These are phyloP conservation scores for Solanum gandarillasii DNA, from an alignment of 257 asterid species.

Conservation along the genomic window DNA sequence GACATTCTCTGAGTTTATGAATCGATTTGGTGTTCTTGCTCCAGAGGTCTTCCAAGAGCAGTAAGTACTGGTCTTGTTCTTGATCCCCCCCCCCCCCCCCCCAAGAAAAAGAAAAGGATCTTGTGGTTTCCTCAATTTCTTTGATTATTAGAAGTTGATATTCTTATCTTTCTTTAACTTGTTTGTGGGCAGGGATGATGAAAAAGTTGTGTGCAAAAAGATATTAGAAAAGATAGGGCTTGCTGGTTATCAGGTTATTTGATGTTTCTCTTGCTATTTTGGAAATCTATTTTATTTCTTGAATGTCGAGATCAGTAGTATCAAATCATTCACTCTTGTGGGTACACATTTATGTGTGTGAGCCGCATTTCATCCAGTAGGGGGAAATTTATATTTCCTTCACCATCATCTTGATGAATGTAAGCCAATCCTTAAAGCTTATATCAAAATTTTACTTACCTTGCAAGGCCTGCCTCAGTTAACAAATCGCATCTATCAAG, in stretches of 20 bases:
- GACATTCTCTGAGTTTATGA: no score
- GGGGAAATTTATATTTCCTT: background rate
- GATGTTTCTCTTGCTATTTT: background rate
- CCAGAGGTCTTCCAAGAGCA: no score
- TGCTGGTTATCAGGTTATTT: slow-evolving; percentile 84
- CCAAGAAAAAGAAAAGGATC: background rate
- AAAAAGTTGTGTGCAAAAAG: slow-evolving; percentile 66
- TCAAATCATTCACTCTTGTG: background rate
- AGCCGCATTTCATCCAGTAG: background rate
- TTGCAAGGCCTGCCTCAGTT: background rate
- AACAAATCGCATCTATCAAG: background rate
- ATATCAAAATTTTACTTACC: background rate
- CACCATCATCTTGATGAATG: background rate
- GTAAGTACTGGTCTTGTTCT: background rate
- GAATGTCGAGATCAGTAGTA: background rate
- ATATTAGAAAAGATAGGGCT: slow-evolving; percentile 73
- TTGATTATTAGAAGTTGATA: background rate
- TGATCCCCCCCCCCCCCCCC: background rate
- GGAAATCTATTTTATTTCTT: background rate
- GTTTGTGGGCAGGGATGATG: slow-evolving; percentile 40
- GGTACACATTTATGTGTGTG: background rate
- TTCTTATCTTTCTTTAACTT: background rate
- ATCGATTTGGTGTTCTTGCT: no score
- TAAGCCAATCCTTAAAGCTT: background rate
- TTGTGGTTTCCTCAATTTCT: background rate